These are phyloP conservation scores for Cicer judaicum DNA, from an alignment of 306 rosid species.

Conservation along the genomic window DNA sequence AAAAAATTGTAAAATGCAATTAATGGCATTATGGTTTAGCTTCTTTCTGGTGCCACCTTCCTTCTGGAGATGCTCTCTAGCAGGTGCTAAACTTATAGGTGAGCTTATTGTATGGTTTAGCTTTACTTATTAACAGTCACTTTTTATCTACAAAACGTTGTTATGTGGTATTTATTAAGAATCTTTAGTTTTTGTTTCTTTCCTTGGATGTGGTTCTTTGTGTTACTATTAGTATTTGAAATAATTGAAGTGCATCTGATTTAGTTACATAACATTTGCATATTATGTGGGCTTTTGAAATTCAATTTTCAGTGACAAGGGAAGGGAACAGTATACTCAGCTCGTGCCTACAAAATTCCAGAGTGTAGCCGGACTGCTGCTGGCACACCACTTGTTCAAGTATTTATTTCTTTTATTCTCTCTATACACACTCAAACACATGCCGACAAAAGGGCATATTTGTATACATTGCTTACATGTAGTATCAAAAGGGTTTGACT, in stretches of 20 bases:
- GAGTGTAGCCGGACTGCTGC: slow-evolving; percentile 92
- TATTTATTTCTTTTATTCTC: slow-evolving; percentile 40
- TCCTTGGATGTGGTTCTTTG: slow-evolving; percentile 11
- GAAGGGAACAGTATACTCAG: slow-evolving; percentile 95
- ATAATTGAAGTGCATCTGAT: slow-evolving; percentile 34
- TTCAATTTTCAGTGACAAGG: slow-evolving; percentile 73
- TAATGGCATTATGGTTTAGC: background rate
- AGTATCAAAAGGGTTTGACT: background rate
- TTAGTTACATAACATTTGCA: slow-evolving; percentile 8
- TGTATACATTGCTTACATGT: background rate
- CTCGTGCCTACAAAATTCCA: slow-evolving; percentile 95
- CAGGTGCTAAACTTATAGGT: background rate
- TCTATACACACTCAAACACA: background rate
- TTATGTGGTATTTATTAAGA: slow-evolving; percentile 1
- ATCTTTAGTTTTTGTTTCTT: slow-evolving; percentile 6
- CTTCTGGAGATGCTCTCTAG: slow-evolving; percentile 15
- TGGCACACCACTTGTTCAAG: slow-evolving; percentile 92
- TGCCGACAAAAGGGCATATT: slow-evolving; percentile 14
- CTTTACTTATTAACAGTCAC: slow-evolving; percentile 7
- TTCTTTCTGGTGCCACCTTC: slow-evolving; percentile 25
- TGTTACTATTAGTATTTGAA: slow-evolving; percentile 17
- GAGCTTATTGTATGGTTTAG: slow-evolving; percentile 1
- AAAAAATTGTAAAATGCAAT: background rate
- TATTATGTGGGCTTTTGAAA: slow-evolving; percentile 33
- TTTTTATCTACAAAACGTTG: slow-evolving; percentile 6